Evolutionary conservation across 345 rosid genomes (phyloP).

Genomic region (Corchorus olitorius): DNA sequence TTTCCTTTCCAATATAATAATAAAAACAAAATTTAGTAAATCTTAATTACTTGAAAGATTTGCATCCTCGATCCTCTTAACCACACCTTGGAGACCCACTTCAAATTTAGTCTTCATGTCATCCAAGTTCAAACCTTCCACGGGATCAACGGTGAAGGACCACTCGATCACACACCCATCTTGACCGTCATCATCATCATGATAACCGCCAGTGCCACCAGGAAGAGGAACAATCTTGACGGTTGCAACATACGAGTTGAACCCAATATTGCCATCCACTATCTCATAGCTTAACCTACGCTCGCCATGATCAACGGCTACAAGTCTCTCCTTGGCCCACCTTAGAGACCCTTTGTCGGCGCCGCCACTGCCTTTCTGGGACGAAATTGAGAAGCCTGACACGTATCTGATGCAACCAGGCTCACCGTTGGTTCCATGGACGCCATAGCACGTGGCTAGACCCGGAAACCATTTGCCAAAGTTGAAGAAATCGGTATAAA

Average conservation of each 20-base stretch:
- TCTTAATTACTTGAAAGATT: background rate
- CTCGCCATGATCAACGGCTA: slow-evolving; percentile 39
- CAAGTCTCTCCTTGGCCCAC: slow-evolving; percentile 60
- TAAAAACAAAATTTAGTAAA: background rate
- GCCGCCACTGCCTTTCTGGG: background rate
- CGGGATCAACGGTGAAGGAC: slow-evolving; percentile 57
- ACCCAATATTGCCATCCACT: slow-evolving; percentile 58
- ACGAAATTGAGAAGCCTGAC: slow-evolving; percentile 43
- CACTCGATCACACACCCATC: slow-evolving; percentile 64
- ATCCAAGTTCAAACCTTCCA: slow-evolving; percentile 46
- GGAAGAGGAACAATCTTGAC: slow-evolving; percentile 42
- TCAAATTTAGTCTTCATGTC: slow-evolving; percentile 45
- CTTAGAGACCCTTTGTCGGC: slow-evolving; percentile 7
- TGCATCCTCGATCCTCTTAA: slow-evolving; percentile 38
- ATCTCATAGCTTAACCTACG: slow-evolving; percentile 51
- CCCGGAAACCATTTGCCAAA: slow-evolving; percentile 49
- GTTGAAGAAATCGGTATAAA: slow-evolving; percentile 60
- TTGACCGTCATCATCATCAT: background rate
- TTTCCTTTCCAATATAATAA: background rate
- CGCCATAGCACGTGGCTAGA: slow-evolving; percentile 42
- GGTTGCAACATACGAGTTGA: slow-evolving; percentile 52
- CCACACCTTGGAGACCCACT: slow-evolving; percentile 34
- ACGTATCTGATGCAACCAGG: slow-evolving; percentile 60
- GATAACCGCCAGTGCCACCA: background rate
- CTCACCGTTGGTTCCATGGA: slow-evolving; percentile 59